Percentiles rank a stretch among this genome's conserved stretches.
phyloP scores from a whole-genome alignment of 2,329 filamentous ascomycete species.

The Setomelanomma holmii region DNA sequence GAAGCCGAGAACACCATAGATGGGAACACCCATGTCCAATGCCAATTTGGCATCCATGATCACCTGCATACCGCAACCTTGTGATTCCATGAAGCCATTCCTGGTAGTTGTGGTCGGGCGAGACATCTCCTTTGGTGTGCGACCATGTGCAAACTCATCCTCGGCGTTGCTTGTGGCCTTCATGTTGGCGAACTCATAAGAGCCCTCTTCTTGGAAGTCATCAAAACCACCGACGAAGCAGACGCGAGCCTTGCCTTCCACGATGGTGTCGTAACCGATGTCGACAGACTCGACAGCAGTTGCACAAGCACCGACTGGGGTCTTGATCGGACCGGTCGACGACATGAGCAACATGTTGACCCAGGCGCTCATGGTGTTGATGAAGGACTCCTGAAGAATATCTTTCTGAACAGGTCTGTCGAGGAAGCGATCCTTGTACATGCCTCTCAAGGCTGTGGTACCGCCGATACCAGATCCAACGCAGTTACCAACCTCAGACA shows the following conservation, averaged over 20 bases:
- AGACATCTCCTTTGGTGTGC: constrained; percentile 97
- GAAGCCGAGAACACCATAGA: constrained; percentile 91
- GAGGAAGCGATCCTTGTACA: constrained; percentile 97
- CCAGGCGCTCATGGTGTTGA: constrained; percentile 99
- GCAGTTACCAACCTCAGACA: constrained; percentile 97
- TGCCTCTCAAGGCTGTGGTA: constrained; percentile 87
- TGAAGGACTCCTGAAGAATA: constrained; percentile 98
- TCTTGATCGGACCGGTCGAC: constrained; percentile 98
- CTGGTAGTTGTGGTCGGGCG: constrained; percentile 95
- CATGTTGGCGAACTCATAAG: constrained; percentile 99
- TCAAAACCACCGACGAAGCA: constrained; percentile 99
- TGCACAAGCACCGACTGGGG: constrained; percentile 95
- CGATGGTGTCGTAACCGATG: constrained; percentile 97
- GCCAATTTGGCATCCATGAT: constrained; percentile 98
- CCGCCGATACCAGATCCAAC: constrained; percentile 98
- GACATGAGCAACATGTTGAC: constrained; percentile 99
- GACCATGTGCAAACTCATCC: constrained; percentile 93
- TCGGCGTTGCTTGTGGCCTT: constrained; percentile 98
- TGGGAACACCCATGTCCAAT: constrained; percentile 97
- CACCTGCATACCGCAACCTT: constrained; percentile 96
- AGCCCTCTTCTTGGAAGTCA: constrained; percentile 98
- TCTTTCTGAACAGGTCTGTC: constrained; percentile 99
- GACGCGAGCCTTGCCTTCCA: constrained; percentile 96
- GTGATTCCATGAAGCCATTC: constrained; percentile 99
- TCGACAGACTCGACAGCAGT: constrained; percentile 97